Percentiles rank a stretch among this genome's conserved stretches.
Conservation (phyloP, 768 basidiomycete genomes). For the Lentinus tigrinus region DNA sequence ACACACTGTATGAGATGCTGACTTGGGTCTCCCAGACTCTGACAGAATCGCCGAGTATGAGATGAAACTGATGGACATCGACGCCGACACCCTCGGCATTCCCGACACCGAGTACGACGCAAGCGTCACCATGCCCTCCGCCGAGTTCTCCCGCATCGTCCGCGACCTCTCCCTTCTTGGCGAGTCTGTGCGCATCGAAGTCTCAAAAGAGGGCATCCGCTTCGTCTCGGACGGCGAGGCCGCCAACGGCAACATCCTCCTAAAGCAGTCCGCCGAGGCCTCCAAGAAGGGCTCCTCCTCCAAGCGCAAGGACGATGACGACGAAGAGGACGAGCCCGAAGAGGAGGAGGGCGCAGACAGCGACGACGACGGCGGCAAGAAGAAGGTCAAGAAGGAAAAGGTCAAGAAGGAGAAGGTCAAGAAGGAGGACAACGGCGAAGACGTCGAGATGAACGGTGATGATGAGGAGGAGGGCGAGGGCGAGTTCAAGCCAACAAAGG, state of each 20-base stretch:
- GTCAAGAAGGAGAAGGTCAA: slow-evolving; percentile 51
- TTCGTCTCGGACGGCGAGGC: slow-evolving; percentile 94
- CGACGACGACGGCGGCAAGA: slow-evolving; percentile 34
- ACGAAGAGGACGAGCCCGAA: slow-evolving; percentile 42
- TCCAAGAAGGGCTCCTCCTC: slow-evolving; percentile 21
- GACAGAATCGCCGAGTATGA: slow-evolving; percentile 98
- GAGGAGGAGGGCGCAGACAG: slow-evolving; percentile 48
- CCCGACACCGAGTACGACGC: slow-evolving; percentile 98
- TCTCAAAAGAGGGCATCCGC: slow-evolving; percentile 91
- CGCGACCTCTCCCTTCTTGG: slow-evolving; percentile 88
- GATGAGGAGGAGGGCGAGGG: slow-evolving; percentile 42
- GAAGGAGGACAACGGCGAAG: slow-evolving; percentile 47
- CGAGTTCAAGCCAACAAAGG: slow-evolving; percentile 32
- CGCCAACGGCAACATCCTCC: slow-evolving; percentile 83
- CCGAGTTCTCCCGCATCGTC: slow-evolving; percentile 90
- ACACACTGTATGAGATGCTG: too few relatives aligned
- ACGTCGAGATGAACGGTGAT: slow-evolving; percentile 32
- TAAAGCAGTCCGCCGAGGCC: slow-evolving; percentile 71
- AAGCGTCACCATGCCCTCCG: slow-evolving; percentile 79
- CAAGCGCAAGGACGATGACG: slow-evolving; percentile 40
- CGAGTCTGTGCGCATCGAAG: slow-evolving; percentile 94
- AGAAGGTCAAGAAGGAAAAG: slow-evolving; percentile 43
- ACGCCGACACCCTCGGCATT: slow-evolving; percentile 90
- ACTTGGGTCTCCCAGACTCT: too few relatives aligned
- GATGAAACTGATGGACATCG: slow-evolving; percentile 99